Conservation (phyloP, 23 red algal genomes). For the Gracilaria gracilis region DNA sequence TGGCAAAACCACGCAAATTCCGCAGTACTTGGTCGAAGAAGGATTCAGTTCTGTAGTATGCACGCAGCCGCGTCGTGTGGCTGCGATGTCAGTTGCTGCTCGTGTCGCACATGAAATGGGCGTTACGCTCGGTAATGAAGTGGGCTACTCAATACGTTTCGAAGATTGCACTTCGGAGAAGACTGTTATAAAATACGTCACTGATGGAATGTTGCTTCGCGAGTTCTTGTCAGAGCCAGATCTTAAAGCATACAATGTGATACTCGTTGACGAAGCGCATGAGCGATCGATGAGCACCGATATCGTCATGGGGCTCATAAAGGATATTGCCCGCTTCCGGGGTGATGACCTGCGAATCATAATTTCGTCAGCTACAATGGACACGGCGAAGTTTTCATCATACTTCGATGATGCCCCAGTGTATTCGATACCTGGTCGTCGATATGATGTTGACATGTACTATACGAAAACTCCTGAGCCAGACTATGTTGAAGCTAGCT, state of each 20-base stretch:
- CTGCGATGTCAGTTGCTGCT: slow-evolving; percentile 94
- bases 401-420: slow-evolving; percentile 95
- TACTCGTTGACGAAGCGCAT: slow-evolving; percentile 98
- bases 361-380: slow-evolving; percentile 90
- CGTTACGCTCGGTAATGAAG: slow-evolving; percentile 81
- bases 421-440: slow-evolving; percentile 85
- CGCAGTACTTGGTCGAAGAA: slow-evolving; percentile 85
- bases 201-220: slow-evolving; percentile 95
- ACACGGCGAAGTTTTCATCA: slow-evolving; percentile 79
- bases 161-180: slow-evolving; percentile 90
- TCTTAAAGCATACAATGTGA: slow-evolving; percentile 83
- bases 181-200: slow-evolving; percentile 94
- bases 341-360: slow-evolving; percentile 80
- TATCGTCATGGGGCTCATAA: slow-evolving; percentile 93
- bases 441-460: slow-evolving; percentile 88
- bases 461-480: slow-evolving; percentile 71
- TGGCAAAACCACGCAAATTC: slow-evolving; percentile 95
- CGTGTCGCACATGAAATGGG: slow-evolving; percentile 92
- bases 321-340: slow-evolving; percentile 83
- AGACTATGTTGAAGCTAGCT: slow-evolving; percentile 91
- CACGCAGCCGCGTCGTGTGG: slow-evolving; percentile 94
- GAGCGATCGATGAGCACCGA: slow-evolving; percentile 95
- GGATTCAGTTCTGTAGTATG: slow-evolving; percentile 74
- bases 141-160: slow-evolving; percentile 97
- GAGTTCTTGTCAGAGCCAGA: slow-evolving; percentile 85